These are phyloP conservation scores for Galerina marginata DNA, from an alignment of 768 basidiomycete genomes.

Conservation along the genomic window DNA sequence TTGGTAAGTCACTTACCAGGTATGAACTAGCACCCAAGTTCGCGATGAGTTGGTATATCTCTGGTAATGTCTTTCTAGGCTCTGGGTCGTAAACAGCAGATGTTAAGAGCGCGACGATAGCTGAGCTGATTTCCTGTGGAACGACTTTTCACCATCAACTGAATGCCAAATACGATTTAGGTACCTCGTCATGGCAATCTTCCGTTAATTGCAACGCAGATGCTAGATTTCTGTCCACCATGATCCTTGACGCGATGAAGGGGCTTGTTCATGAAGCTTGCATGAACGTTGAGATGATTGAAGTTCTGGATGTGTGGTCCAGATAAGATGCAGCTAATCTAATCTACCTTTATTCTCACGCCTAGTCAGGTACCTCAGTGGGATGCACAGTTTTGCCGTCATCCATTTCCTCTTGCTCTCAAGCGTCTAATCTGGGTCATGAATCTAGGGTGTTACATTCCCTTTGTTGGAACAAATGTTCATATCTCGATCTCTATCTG, in stretches of 20 bases:
- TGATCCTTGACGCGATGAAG: neutral
- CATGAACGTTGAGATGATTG: no score
- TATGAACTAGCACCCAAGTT: conserved; percentile 20
- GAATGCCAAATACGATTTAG: neutral
- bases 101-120: conserved; percentile 39
- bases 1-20: conserved; percentile 26
- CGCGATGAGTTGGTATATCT: conserved; percentile 36
- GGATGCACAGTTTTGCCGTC: no score
- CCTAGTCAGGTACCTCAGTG: no score
- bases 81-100: conserved; percentile 39
- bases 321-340: no score
- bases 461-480: no score
- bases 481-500: no score
- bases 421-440: no score
- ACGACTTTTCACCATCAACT: neutral
- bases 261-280: no score
- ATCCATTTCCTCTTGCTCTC: no score
- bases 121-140: conserved; percentile 30
- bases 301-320: no score
- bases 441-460: no score
- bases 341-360: no score
- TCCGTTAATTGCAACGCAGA: conserved; percentile 19
- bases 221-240: conserved; percentile 15
- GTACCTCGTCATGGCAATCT: conserved; percentile 15
- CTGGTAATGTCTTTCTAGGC: conserved; percentile 32